These are phyloP conservation scores for Claviceps sp. DNA, from an alignment of 2,329 filamentous ascomycete genomes.

Conservation along the genomic window DNA sequence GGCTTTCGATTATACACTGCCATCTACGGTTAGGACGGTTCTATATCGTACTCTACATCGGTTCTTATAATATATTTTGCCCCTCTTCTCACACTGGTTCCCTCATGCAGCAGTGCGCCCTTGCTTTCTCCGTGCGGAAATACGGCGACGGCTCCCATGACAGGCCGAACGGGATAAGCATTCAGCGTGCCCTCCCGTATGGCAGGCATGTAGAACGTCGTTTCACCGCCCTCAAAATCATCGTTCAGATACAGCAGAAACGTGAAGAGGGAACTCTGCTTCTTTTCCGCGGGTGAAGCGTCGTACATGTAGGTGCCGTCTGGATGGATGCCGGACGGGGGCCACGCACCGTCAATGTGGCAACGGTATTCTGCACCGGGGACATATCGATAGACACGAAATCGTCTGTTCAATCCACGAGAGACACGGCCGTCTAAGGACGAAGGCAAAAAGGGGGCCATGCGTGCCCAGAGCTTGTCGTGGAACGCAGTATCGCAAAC, in stretches of 20 bases:
- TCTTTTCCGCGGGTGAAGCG: slow-evolving; percentile 41
- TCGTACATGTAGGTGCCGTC: slow-evolving; percentile 53
- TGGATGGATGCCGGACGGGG: slow-evolving; percentile 49
- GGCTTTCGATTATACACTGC: no score
- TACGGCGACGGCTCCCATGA: slow-evolving; percentile 54
- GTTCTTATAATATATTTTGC: slow-evolving; percentile 58
- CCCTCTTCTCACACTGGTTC: slow-evolving; percentile 54
- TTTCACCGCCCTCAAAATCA: slow-evolving; percentile 59
- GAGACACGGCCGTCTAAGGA: slow-evolving; percentile 41
- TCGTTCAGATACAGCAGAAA: slow-evolving; percentile 59
- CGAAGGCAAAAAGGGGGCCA: slow-evolving; percentile 43
- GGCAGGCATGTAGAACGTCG: slow-evolving; percentile 56
- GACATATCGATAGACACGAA: slow-evolving; percentile 60
- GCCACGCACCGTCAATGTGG: slow-evolving; percentile 63
- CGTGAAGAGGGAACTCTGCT: slow-evolving; percentile 55
- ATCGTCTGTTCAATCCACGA: slow-evolving; percentile 54
- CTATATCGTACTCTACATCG: slow-evolving; percentile 58
- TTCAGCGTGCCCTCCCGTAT: slow-evolving; percentile 52
- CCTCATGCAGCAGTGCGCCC: slow-evolving; percentile 54
- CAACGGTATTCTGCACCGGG: slow-evolving; percentile 59
- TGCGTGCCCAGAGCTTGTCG: slow-evolving; percentile 47
- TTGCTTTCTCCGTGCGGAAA: slow-evolving; percentile 58
- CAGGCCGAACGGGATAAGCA: slow-evolving; percentile 53
- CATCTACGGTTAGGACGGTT: slow-evolving; percentile 10
- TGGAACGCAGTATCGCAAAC: slow-evolving; percentile 50